Evolutionary conservation across 2,329 filamentous ascomycete genomes (phyloP), one percentile per base, ranked within the genome.

Genomic region (Colletotrichum sp.): DNA sequence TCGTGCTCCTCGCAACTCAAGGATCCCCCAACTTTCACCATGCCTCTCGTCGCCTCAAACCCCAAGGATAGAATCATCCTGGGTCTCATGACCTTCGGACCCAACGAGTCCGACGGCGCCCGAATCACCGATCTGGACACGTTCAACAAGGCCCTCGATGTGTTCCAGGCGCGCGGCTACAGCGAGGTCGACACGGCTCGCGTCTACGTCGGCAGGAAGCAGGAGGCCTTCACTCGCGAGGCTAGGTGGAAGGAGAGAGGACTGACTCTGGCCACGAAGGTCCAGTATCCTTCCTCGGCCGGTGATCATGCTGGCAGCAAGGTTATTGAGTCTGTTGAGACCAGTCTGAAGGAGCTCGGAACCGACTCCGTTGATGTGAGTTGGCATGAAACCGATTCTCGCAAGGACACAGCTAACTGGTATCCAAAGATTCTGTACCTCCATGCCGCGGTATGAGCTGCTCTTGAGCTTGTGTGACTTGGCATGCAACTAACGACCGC

Each of bases 141-240:
- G 59, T 95, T 93, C 87, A 94, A 93, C 80, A 90, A 90, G 79
- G 90, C 90, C 59, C 91, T 98, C 49, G 93, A 96, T 82, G 89
- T 93, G 78, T 92, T 98, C 82, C 94, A 96, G 84, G 87, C 88
- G n/a, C 90, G 93, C 73, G 95, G 95, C 49, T 96, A 98, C 86
- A 93, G 93, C 81, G 96, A 98, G 82, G 86, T 98, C 49, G 96
- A 98, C 83, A 98, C 96, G 2, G 95, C 96, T 0, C 91, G 95
- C 30, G 82, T 91, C 73, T 98, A 98, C 80, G 87, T 94, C 18
- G 92, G 86, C 63, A 92, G 93, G 65, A 86, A 92, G 79, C 95
- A 98, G 82, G 96, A 98, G 84, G 93, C 90, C 15, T 98, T 93
- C 84, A 96, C 95, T 7, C 88, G 90, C 18, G 89, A 95, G 79